Base-by-base conservation (phyloP, 495 filamentous ascomycete species). In the Penicillium desertorum region DNA sequence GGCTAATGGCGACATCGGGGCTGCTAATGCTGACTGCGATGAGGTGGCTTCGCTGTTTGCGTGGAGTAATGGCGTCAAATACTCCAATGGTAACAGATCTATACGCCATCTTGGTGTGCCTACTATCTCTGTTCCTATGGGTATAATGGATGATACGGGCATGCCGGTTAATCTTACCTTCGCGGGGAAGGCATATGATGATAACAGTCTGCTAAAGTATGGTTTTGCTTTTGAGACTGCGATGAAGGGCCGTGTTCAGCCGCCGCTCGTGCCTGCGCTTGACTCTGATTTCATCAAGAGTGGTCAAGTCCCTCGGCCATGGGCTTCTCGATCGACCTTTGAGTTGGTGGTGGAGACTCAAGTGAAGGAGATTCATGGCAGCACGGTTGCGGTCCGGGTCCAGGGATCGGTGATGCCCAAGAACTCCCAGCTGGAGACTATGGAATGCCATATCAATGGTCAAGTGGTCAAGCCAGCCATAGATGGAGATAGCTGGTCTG, bases 161-260 rank as follows among this genome's bases (percentile, higher is more conserved):
- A 72, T 74, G 63, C 70, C 71, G 20, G 68, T 71, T 4, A 72
- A 70, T 51, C 59, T 74, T 17, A 74, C 71, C 1, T 71, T 74
- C 50, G 71, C 70, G 27, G 65, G 63, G 2, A 74, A 71, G 34
- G 71, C 62, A 16, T 74, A 74, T 44, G 62, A 71, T 12, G 71
- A 74, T 44, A 62, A 54, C 16, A 56, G 51, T 19, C 59, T 72
- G 12, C 57, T 74, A 9, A 58, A 58, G 25, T 74, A 71, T 52
- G 70, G 63, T 0, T 72, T 63, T 62, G 66, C 70, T 0, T 74
- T 70, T 50, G 71, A 74, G 52, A 36, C 50, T 43, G 63, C 59
- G 5, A 65, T 67, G 12, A 68, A 66, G n/a, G 27, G 50, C 32
- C 70, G 71, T 3, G 22, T 61, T 23, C 22, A 58, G 45, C 70